Evolutionary conservation across 2,329 filamentous ascomycete genomes (phyloP).

Genomic region (Cladorrhinum sp.): DNA sequence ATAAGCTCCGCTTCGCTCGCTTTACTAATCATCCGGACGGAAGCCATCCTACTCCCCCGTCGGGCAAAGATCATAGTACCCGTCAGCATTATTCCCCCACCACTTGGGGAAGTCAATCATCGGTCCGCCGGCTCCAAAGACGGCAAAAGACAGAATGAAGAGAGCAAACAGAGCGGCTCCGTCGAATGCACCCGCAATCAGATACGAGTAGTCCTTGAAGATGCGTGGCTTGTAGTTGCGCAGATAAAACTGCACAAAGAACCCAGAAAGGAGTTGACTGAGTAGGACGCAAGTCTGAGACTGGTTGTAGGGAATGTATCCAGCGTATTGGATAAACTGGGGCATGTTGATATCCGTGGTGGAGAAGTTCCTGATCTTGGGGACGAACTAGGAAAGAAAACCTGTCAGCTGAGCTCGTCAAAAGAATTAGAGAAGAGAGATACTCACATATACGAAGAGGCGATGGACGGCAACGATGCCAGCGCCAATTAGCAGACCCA

Average conservation of each 20-base stretch:
- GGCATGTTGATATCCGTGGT: conserved; percentile 48
- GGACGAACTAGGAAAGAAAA: conserved; percentile 41
- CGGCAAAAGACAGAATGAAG: conserved; percentile 54
- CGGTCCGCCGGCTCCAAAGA: conserved; percentile 47
- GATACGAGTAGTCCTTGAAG: conserved; percentile 53
- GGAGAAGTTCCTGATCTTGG: conserved; percentile 43
- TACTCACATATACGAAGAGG: conserved; percentile 39
- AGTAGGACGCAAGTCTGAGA: conserved; percentile 55
- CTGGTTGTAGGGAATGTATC: conserved; percentile 53
- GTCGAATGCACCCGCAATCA: conserved; percentile 52
- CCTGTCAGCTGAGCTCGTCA: neutral
- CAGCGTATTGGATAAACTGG: conserved; percentile 53
- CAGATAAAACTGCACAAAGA: conserved; percentile 51
- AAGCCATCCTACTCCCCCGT: neutral
- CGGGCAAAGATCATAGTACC: conserved; percentile 49
- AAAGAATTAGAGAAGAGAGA: neutral
- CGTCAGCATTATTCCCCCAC: conserved; percentile 53
- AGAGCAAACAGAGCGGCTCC: conserved; percentile 47
- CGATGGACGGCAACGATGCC: conserved; percentile 44
- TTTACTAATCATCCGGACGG: too few relatives aligned
- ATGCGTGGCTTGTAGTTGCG: conserved; percentile 50
- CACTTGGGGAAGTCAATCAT: conserved; percentile 47
- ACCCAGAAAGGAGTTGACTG: conserved; percentile 42
- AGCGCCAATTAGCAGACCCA: conserved; percentile 49
- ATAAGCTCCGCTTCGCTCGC: too few relatives aligned